phyloP scores from a whole-genome alignment of 179 eudicot genomes.

The Vitellaria paradoxa region DNA sequence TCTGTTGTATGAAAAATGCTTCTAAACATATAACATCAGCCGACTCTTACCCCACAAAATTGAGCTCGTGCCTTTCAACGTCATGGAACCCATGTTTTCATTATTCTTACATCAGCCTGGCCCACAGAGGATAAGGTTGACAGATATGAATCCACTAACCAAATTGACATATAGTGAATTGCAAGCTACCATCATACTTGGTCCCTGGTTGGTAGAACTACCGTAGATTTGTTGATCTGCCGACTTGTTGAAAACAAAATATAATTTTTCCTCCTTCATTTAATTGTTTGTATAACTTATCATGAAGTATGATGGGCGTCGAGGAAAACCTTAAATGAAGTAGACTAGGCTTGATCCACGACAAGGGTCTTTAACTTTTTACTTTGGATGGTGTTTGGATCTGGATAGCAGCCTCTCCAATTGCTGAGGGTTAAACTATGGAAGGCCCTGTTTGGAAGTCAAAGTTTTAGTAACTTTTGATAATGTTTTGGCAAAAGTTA shows the following conservation, averaged over 20 bases:
- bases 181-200: neutral
- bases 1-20: conserved; percentile 10
- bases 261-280: neutral
- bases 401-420: too few species aligned
- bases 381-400: too few species aligned
- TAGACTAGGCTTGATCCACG: neutral
- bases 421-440: too few species aligned
- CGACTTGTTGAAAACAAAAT: neutral
- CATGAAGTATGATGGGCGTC: neutral
- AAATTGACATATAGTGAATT: neutral
- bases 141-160: conserved; percentile 11
- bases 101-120: conserved; percentile 15
- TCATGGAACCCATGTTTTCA: conserved; percentile 17
- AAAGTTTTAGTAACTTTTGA: too few species aligned
- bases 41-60: conserved; percentile 34
- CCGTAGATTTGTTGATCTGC: neutral
- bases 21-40: conserved; percentile 25
- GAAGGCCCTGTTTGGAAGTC: too few species aligned
- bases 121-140: conserved; percentile 33
- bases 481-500: too few species aligned
- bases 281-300: neutral
- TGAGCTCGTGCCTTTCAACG: conserved; percentile 27
- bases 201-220: conserved; percentile 13
- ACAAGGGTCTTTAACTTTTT: neutral
- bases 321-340: neutral